These are phyloP conservation scores for Dissophora globulifera DNA, from an alignment of 192 early-diverging fungal species.

Conservation along the genomic window DNA sequence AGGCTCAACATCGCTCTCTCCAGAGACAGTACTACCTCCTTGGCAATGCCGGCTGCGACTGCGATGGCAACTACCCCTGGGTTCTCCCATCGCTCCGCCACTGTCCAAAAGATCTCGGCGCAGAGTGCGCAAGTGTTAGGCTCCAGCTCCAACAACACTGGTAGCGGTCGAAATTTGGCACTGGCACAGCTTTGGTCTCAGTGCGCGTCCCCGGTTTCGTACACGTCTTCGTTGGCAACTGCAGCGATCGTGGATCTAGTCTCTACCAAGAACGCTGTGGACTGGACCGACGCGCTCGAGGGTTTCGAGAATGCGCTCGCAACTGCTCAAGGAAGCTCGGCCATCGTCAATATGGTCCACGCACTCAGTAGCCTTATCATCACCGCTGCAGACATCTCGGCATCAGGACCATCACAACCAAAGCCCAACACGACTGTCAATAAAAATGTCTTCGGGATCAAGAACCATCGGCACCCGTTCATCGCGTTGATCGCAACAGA, in stretches of 20 bases:
- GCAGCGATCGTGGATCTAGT: slow-evolving; percentile 31
- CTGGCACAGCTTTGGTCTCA: slow-evolving; percentile 48
- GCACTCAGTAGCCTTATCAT: slow-evolving; percentile 26
- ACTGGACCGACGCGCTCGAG: slow-evolving; percentile 38
- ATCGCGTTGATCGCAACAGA: slow-evolving; percentile 31
- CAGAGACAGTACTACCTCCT: slow-evolving; percentile 1
- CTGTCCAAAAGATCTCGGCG: slow-evolving; percentile 29
- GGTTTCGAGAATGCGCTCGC: slow-evolving; percentile 44
- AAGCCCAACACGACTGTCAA: slow-evolving; percentile 1
- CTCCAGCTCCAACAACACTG: background rate
- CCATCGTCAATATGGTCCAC: slow-evolving; percentile 36
- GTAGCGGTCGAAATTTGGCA: slow-evolving; percentile 10
- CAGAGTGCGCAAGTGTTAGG: background rate
- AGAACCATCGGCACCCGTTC: slow-evolving; percentile 50
- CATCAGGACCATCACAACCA: too few species aligned
- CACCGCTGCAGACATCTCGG: slow-evolving; percentile 25
- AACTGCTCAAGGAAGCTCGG: slow-evolving; percentile 25
- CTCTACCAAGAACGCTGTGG: slow-evolving; percentile 6
- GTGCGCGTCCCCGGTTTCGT: slow-evolving; percentile 27
- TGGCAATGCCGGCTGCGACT: background rate
- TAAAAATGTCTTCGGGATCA: slow-evolving; percentile 17
- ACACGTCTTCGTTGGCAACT: slow-evolving; percentile 33
- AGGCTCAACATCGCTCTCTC: background rate
- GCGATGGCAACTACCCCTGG: background rate
- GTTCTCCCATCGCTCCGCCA: slow-evolving; percentile 34